These are phyloP conservation scores for Setaria viridis DNA, from an alignment of 202 grass and related monocot genomes.

Conservation along the genomic window DNA sequence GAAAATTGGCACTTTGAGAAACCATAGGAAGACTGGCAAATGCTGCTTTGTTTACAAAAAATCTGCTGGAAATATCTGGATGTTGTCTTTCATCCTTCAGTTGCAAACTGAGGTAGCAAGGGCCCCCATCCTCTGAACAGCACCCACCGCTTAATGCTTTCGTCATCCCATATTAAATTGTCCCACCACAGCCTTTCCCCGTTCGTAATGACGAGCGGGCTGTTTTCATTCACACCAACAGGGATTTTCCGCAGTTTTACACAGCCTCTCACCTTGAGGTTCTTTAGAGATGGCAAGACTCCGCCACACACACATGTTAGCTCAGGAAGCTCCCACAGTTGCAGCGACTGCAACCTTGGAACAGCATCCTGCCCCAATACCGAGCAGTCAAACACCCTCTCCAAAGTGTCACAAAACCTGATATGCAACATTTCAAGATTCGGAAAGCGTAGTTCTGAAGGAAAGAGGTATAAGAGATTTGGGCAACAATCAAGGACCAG, in stretches of 20 bases:
- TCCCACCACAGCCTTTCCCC: too few relatives aligned
- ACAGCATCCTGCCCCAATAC: slow-evolving; percentile 23
- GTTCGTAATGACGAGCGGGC: neutral
- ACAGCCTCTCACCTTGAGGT: slow-evolving; percentile 50
- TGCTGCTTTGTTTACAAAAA: too few relatives aligned
- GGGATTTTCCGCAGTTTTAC: slow-evolving; percentile 46
- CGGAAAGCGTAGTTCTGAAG: neutral
- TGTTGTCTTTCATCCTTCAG: too few relatives aligned
- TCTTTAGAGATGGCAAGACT: slow-evolving; percentile 44
- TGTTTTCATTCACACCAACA: slow-evolving; percentile 47
- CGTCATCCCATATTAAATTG: too few relatives aligned
- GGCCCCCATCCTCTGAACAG: too few relatives aligned
- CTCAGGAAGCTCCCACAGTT: slow-evolving; percentile 52
- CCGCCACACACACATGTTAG: slow-evolving; percentile 45
- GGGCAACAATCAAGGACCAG: slow-evolving; percentile 44
- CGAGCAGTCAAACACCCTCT: slow-evolving; percentile 15
- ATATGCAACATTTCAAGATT: slow-evolving; percentile 21
- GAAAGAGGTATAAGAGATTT: slow-evolving; percentile 28
- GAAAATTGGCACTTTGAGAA: too few relatives aligned
- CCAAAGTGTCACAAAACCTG: slow-evolving; percentile 41
- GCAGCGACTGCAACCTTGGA: slow-evolving; percentile 43
- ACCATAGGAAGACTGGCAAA: too few relatives aligned
- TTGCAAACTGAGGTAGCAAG: too few relatives aligned
- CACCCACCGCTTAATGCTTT: too few relatives aligned
- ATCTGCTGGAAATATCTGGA: too few relatives aligned